A percentile compares a stretch with the other conserved stretches of the same genome.
Evolutionary conservation across 306 rosid genomes (phyloP).

Genomic region (Arachis stenosperma): DNA sequence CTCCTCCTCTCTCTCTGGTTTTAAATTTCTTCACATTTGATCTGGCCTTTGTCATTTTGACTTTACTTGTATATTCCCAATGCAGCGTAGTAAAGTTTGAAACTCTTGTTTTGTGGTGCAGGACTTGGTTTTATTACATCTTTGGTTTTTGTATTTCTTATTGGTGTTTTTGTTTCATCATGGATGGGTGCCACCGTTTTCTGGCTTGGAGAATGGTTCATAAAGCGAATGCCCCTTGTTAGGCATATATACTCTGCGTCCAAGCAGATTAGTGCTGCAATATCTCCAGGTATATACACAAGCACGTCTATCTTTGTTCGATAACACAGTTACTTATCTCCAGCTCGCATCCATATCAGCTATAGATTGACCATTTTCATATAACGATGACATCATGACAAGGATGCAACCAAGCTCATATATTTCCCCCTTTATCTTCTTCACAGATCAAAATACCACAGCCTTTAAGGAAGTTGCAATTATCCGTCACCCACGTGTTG

Average conservation of each 20-base stretch:
- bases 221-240: slow-evolving; percentile 90
- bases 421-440: slow-evolving; percentile 24
- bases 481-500: slow-evolving; percentile 85
- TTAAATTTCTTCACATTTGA: background rate
- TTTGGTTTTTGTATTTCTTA: slow-evolving; percentile 76
- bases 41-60: background rate
- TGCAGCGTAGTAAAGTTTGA: slow-evolving; percentile 23
- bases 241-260: slow-evolving; percentile 90
- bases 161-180: slow-evolving; percentile 86
- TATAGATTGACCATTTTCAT: slow-evolving; percentile 23
- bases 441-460: slow-evolving; percentile 86
- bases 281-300: slow-evolving; percentile 80
- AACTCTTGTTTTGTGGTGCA: slow-evolving; percentile 58
- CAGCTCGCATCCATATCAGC: background rate
- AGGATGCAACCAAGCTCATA: slow-evolving; percentile 21
- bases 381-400: slow-evolving; percentile 5
- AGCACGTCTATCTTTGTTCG: slow-evolving; percentile 11
- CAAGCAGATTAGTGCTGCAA: slow-evolving; percentile 89
- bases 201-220: slow-evolving; percentile 90
- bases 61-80: slow-evolving; percentile 15
- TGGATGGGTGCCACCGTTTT: slow-evolving; percentile 91
- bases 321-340: background rate
- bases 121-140: slow-evolving; percentile 92
- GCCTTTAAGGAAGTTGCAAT: slow-evolving; percentile 96
- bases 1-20: background rate